These are phyloP conservation scores for Dentipellis sp. DNA, from an alignment of 768 basidiomycete species.

Conservation along the genomic window DNA sequence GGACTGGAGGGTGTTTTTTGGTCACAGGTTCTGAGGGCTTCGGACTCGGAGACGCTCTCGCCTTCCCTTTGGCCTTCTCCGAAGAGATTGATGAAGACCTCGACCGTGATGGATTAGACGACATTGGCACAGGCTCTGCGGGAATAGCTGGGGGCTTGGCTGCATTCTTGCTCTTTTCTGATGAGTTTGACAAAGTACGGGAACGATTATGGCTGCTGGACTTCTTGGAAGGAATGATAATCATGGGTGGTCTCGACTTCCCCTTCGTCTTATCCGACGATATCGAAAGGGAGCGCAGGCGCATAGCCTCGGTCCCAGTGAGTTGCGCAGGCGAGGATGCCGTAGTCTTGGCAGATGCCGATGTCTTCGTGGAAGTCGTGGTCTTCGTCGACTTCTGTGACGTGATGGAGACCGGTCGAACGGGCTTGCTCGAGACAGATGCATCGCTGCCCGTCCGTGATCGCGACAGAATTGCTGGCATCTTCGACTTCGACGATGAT, in stretches of 20 bases:
- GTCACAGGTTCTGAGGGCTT: background rate
- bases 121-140: background rate
- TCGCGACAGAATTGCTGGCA: background rate
- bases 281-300: background rate
- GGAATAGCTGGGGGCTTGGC: background rate
- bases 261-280: conserved; percentile 1
- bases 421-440: background rate
- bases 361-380: background rate
- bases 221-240: background rate
- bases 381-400: too few relatives aligned
- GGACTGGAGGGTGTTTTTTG: background rate
- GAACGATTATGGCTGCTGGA: background rate
- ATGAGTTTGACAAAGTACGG: conserved; percentile 1
- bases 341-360: background rate
- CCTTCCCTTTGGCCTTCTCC: background rate
- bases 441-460: background rate
- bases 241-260: background rate
- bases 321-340: background rate
- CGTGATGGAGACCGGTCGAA: background rate
- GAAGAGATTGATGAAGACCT: background rate
- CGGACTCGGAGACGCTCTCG: background rate
- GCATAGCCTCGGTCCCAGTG: background rate
- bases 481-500: background rate
- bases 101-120: background rate
- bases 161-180: background rate